Evolutionary conservation across 148 eudicot species (phyloP).

Genomic region (Polygonum aviculare): DNA sequence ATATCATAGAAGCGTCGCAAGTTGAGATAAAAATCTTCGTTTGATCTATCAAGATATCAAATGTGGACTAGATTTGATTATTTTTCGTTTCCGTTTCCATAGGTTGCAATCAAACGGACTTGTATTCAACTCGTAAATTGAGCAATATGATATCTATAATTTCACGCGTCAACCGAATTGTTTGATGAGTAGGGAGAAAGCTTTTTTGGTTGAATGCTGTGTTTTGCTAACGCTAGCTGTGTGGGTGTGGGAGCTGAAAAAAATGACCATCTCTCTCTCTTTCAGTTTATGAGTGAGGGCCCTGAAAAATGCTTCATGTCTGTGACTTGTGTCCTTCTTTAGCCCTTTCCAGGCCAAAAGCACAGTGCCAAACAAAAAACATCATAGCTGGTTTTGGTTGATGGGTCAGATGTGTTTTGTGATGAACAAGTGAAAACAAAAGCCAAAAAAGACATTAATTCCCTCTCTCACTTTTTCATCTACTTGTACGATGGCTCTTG

Average conservation of each 20-base stretch:
- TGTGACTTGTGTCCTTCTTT: not conserved
- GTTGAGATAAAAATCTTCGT: too few relatives aligned
- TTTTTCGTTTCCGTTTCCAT: too few relatives aligned
- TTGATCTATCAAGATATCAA: too few relatives aligned
- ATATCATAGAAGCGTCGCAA: too few relatives aligned
- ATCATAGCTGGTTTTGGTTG: not conserved
- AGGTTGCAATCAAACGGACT: too few relatives aligned
- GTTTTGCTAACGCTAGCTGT: not conserved
- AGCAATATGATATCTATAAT: not conserved
- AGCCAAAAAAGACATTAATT: conserved; percentile 1
- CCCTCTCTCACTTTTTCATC: not conserved
- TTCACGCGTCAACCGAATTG: not conserved
- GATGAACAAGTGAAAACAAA: not conserved
- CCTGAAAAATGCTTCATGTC: not conserved
- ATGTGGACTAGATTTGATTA: too few relatives aligned
- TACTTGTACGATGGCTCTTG: not conserved
- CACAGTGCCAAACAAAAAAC: not conserved
- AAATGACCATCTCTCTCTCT: not conserved
- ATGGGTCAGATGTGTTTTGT: not conserved
- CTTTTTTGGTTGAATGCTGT: not conserved
- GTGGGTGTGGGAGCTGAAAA: not conserved
- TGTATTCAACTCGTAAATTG: not conserved
- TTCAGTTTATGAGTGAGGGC: not conserved
- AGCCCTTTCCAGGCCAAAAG: not conserved
- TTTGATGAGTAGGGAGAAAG: not conserved